Evolutionary conservation across 2,329 filamentous ascomycete species (phyloP).

Genomic region (Nigrograna mackinnonii): DNA sequence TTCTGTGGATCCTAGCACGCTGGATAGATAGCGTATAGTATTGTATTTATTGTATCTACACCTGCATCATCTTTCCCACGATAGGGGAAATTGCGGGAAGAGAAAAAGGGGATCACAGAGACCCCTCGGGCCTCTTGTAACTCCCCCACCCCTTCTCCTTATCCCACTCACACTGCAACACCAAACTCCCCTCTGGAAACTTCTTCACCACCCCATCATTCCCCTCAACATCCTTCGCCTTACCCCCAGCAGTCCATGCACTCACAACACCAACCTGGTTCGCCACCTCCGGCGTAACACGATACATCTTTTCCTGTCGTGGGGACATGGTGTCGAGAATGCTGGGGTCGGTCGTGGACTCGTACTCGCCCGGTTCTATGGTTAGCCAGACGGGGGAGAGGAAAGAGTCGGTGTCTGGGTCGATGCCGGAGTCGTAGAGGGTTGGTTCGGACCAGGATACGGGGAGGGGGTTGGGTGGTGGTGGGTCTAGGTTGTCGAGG

Average conservation of each 20-base stretch:
- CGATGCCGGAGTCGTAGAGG: constrained; percentile 3
- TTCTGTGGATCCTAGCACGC: too few relatives aligned
- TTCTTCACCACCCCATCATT: constrained; percentile 3
- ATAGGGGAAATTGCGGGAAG: too few relatives aligned
- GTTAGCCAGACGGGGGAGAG: constrained; percentile 4
- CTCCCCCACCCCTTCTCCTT: constrained; percentile 1
- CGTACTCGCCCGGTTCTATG: constrained; percentile 9
- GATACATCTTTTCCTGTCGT: constrained; percentile 8
- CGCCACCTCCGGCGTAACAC: constrained; percentile 7
- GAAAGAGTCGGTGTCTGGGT: not conserved
- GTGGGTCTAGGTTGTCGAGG: constrained; percentile 6
- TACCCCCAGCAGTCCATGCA: constrained; percentile 6
- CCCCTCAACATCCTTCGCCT: not conserved
- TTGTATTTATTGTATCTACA: too few relatives aligned
- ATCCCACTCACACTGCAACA: constrained; percentile 10
- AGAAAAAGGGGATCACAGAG: too few relatives aligned
- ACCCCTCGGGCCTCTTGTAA: constrained; percentile 1
- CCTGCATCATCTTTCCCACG: too few relatives aligned
- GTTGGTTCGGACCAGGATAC: constrained; percentile 5
- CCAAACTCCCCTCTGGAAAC: constrained; percentile 8
- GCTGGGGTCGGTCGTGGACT: constrained; percentile 3
- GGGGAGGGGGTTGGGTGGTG: not conserved
- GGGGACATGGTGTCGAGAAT: constrained; percentile 4
- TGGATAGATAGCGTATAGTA: too few relatives aligned
- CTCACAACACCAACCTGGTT: constrained; percentile 3